phyloP scores from a whole-genome alignment of 148 eudicot genomes.

The Silene latifolia region DNA sequence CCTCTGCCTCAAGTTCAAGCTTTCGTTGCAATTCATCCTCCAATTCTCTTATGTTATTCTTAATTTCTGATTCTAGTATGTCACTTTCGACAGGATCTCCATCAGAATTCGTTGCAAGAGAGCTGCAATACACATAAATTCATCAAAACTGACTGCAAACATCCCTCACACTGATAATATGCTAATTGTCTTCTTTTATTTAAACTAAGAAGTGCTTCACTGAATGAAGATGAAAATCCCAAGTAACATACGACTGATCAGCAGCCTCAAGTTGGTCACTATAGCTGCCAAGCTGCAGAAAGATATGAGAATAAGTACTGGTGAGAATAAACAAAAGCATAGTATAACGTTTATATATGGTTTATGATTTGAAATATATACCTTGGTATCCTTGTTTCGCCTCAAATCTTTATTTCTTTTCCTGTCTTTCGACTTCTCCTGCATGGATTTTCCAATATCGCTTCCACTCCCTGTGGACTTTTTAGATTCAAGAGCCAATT shows the following conservation, averaged over 20 bases:
- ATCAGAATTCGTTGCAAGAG: slow-evolving; percentile 35
- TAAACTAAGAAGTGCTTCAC: background rate
- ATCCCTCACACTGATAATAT: background rate
- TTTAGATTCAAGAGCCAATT: slow-evolving; percentile 88
- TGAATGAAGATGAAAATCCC: background rate
- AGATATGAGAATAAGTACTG: background rate
- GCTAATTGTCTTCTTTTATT: background rate
- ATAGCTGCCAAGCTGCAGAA: slow-evolving; percentile 51
- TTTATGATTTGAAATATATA: slow-evolving; percentile 14
- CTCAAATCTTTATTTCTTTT: slow-evolving; percentile 63
- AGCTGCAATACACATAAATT: slow-evolving; percentile 44
- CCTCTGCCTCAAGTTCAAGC: slow-evolving; percentile 89
- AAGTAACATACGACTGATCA: slow-evolving; percentile 45
- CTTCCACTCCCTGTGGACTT: slow-evolving; percentile 45
- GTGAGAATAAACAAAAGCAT: background rate
- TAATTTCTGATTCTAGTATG: slow-evolving; percentile 28
- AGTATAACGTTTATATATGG: background rate
- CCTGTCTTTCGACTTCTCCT: slow-evolving; percentile 77
- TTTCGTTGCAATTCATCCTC: slow-evolving; percentile 59
- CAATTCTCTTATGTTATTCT: slow-evolving; percentile 38
- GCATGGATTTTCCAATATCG: slow-evolving; percentile 49
- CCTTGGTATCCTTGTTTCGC: slow-evolving; percentile 78
- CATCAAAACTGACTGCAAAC: slow-evolving; percentile 19
- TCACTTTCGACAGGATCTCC: slow-evolving; percentile 44
- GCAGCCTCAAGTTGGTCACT: slow-evolving; percentile 42